Evolutionary conservation across 2,329 filamentous ascomycete species (phyloP), one percentile per base, ranked within the genome.

Genomic region (Neonectria coccinea): DNA sequence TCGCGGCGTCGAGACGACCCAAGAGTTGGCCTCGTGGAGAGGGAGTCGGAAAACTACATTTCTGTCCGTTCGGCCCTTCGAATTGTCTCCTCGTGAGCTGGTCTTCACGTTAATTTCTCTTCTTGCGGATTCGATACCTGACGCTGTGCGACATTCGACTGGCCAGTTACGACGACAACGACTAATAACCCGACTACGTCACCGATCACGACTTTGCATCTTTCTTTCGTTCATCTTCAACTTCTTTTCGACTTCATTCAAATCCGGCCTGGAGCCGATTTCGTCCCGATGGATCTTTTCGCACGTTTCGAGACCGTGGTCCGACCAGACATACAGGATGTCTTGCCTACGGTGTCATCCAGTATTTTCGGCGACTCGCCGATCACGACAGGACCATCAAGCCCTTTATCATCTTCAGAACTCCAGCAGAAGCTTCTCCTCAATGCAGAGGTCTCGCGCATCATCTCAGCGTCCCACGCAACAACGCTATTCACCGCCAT

Each of bases 401-500:
- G 42, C 33, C 12, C 51, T 4, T 5, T 48, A 22, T 29, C 61
- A 22, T 29, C 51, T 5, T 8, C 39, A 9, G 42, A 29, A 16
- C 29, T 44, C 1, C 5, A 20, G 11, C 36, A 59, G 14, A 63
- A 60, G 29, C 7, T 58, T 5, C 52, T 60, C 27, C 36, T 73
- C 5, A 62, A 70, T n/a, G 55, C 62, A 33, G 64, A 73, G 59
- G 45, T 73, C 14, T 73, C 71, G 0, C 67, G 68, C 4, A 53
- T 73, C 22, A 66, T 73, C 6, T 72, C 68, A 4, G 71, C 71
- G 1, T 48, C 62, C 8, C 70, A 72, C 51, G 54, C 63, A 16
- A 73, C 71, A 1, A 73, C 71, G 7, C 61, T 73, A 5, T 73
- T 68, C 29, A 73, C 71, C 2, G 56, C 71, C 1, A 73, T 73